Evolutionary conservation across 2,329 filamentous ascomycete genomes (phyloP).

Genomic region (Xylariaceae sp.): DNA sequence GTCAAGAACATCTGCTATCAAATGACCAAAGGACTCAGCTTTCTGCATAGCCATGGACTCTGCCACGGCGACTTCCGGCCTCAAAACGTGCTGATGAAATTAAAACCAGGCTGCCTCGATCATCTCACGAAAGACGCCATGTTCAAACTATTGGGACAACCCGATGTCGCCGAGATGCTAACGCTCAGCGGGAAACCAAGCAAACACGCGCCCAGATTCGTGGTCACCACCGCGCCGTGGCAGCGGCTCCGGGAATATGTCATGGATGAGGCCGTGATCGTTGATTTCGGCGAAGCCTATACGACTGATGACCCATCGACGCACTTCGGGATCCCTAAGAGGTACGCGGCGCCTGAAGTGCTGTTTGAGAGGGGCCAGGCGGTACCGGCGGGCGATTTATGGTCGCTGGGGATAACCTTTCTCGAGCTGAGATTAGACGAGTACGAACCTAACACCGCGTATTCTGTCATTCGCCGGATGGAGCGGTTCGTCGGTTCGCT

Average conservation of each 20-base stretch:
- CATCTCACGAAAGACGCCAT: neutral
- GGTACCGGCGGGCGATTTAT: slow-evolving; percentile 9
- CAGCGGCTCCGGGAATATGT: neutral
- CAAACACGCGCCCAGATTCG: slow-evolving; percentile 4
- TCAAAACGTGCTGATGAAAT: slow-evolving; percentile 13
- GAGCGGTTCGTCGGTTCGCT: slow-evolving; percentile 10
- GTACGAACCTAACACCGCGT: neutral
- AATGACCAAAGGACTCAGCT: slow-evolving; percentile 5
- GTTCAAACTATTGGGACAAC: neutral
- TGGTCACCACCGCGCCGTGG: neutral
- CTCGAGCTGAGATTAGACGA: slow-evolving; percentile 9
- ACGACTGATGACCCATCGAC: neutral
- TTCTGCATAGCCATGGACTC: slow-evolving; percentile 12
- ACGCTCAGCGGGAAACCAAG: neutral
- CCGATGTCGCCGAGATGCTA: neutral
- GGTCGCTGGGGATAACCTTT: slow-evolving; percentile 15
- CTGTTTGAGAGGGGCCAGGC: neutral
- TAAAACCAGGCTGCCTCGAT: slow-evolving; percentile 7
- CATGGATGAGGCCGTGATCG: slow-evolving; percentile 12
- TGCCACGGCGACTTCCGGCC: slow-evolving; percentile 18
- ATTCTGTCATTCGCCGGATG: neutral
- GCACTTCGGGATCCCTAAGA: slow-evolving; percentile 3
- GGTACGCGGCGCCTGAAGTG: slow-evolving; percentile 16
- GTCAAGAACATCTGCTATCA: slow-evolving; percentile 11
- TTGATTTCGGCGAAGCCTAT: slow-evolving; percentile 19